Conservation (phyloP, 495 filamentous ascomycete genomes). For the Bombardia bombarda region DNA sequence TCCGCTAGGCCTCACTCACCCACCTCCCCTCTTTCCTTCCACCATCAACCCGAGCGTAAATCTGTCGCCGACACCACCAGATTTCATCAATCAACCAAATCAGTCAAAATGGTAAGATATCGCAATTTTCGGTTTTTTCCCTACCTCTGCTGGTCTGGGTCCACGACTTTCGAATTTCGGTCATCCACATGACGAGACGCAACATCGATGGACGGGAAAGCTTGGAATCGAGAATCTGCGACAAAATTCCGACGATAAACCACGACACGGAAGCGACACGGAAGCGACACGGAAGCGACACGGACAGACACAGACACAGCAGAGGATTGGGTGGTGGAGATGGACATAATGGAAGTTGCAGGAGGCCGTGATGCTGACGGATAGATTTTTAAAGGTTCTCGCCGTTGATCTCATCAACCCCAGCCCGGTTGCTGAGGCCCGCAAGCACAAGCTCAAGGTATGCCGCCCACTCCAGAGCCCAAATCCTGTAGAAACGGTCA, state of each 20-base stretch:
- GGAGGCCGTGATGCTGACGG: constrained; percentile 29
- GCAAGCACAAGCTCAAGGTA: constrained; percentile 99
- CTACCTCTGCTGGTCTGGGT: constrained; percentile 4
- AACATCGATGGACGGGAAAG: background rate
- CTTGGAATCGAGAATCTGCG: too few species aligned
- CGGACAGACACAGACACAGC: background rate
- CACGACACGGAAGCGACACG: background rate
- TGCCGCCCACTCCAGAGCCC: too few species aligned
- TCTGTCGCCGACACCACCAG: constrained; percentile 33
- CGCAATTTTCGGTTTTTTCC: constrained; percentile 18
- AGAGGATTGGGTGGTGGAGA: too few species aligned
- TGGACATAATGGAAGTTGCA: background rate
- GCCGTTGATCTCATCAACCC: constrained; percentile 99
- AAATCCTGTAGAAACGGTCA: too few species aligned
- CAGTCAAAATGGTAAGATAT: constrained; percentile 52
- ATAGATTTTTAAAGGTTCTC: constrained; percentile 67
- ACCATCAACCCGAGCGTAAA: constrained; percentile 35
- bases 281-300: background rate
- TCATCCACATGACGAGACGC: background rate
- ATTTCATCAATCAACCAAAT: constrained; percentile 37
- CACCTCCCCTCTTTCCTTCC: constrained; percentile 21
- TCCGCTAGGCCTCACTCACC: constrained; percentile 21
- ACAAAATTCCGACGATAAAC: background rate
- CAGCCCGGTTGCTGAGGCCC: constrained; percentile 84
- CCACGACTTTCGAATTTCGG: background rate